A percentile compares a stretch with the other conserved stretches of the same genome.
Evolutionary conservation across 305 asterid species (phyloP).

Genomic region (Fraxinus velutina): DNA sequence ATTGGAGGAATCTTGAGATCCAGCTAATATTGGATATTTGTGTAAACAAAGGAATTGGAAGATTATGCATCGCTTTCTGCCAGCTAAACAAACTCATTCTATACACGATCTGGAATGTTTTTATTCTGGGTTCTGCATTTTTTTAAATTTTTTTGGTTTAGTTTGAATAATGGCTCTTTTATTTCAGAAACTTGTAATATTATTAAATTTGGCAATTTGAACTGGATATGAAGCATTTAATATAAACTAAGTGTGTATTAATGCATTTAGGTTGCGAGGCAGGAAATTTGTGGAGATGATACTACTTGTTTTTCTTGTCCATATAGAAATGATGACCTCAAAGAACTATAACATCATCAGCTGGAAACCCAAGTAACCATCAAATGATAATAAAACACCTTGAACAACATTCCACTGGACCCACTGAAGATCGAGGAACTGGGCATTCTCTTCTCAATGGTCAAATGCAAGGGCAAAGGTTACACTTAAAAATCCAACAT

Average conservation of each 20-base stretch:
- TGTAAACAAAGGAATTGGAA: constrained; percentile 10
- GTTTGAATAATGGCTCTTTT: neutral
- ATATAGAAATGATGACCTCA: neutral
- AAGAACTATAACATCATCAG: neutral
- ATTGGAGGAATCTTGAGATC: neutral
- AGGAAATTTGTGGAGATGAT: constrained; percentile 8
- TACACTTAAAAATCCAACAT: neutral
- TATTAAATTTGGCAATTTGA: neutral
- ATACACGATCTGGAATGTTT: neutral
- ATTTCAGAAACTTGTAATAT: neutral
- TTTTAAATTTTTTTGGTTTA: neutral
- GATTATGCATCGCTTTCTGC: constrained; percentile 2
- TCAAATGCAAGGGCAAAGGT: neutral
- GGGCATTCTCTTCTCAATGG: neutral
- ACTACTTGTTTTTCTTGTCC: neutral
- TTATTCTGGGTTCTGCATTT: constrained; percentile 7
- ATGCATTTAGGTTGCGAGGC: neutral
- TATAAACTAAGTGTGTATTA: neutral
- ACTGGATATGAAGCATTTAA: neutral
- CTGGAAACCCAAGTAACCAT: neutral
- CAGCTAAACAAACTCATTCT: neutral
- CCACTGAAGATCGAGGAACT: neutral
- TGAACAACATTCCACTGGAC: neutral
- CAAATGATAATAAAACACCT: neutral
- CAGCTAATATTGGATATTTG: neutral